Conservation (phyloP, 176 grass and related monocot genomes). For the Phragmites australis region DNA sequence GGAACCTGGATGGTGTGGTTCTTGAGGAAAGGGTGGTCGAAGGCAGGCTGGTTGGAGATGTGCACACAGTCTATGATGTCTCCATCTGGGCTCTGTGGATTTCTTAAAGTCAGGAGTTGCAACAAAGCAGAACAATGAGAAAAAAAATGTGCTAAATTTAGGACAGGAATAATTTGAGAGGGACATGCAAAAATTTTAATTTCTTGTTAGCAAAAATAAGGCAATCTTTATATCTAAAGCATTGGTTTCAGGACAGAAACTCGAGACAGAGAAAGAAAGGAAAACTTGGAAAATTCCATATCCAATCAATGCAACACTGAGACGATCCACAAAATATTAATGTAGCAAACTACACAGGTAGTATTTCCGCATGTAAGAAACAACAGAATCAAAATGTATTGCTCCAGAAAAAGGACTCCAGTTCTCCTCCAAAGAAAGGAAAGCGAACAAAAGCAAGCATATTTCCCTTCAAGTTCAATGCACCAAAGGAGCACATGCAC, state of each 20-base stretch:
- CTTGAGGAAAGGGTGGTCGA: slow-evolving; percentile 77
- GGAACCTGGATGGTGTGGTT: slow-evolving; percentile 69
- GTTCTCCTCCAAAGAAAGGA: slow-evolving; percentile 39
- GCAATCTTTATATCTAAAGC: not conserved
- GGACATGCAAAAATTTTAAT: not conserved
- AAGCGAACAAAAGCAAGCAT: slow-evolving; percentile 48
- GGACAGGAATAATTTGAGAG: not conserved
- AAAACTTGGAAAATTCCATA: not conserved
- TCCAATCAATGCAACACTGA: slow-evolving; percentile 3
- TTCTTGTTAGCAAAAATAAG: not conserved
- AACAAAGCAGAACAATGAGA: not conserved
- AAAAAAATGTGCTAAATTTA: not conserved
- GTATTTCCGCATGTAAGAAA: not conserved
- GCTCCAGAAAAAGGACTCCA: not conserved
- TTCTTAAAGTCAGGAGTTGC: slow-evolving; percentile 26
- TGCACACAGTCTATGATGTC: slow-evolving; percentile 76
- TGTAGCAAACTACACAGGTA: not conserved
- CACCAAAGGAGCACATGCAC: slow-evolving; percentile 47
- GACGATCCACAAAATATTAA: not conserved
- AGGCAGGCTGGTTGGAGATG: slow-evolving; percentile 70
- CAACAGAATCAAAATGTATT: not conserved
- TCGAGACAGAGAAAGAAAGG: too few species aligned
- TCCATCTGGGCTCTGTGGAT: slow-evolving; percentile 66
- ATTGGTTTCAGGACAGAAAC: slow-evolving; percentile 4
- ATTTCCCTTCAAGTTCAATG: slow-evolving; percentile 12